Evolutionary conservation across 2,329 filamentous ascomycete species (phyloP).

Genomic region (Ilyonectria mors-panacis): DNA sequence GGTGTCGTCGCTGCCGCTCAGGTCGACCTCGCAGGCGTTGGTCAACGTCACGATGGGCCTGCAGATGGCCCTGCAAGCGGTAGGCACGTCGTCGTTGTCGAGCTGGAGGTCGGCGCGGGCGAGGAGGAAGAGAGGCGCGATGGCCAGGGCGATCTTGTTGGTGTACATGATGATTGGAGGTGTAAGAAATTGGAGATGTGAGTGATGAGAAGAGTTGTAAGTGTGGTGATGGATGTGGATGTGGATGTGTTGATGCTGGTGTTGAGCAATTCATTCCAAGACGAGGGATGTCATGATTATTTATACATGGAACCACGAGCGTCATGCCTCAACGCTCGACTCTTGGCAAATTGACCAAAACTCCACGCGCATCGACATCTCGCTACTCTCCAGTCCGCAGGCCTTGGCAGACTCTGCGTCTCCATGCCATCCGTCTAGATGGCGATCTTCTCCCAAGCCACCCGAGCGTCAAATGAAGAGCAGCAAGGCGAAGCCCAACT

Average conservation of each 20-base stretch:
- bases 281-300: constrained; percentile 1
- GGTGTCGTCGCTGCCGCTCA: constrained; percentile 41
- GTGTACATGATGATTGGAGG: constrained; percentile 46
- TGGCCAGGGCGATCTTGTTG: constrained; percentile 47
- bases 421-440: background rate
- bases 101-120: constrained; percentile 53
- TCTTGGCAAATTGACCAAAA: background rate
- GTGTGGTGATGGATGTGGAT: background rate
- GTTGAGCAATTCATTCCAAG: constrained; percentile 2
- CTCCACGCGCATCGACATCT: background rate
- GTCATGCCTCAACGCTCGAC: background rate
- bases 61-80: constrained; percentile 55
- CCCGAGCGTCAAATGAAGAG: background rate
- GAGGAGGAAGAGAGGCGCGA: constrained; percentile 48
- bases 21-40: constrained; percentile 54
- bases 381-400: background rate
- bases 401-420: background rate
- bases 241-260: constrained; percentile 12
- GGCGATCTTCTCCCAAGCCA: background rate
- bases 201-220: background rate
- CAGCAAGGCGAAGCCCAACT: background rate
- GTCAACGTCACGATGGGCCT: constrained; percentile 54
- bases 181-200: background rate
- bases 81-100: constrained; percentile 53
- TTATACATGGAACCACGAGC: constrained; percentile 9